Evolutionary conservation across 2,329 filamentous ascomycete species (phyloP), one percentile per base, ranked within the genome.

Genomic region (Arthrobotrys sphaeroides): DNA sequence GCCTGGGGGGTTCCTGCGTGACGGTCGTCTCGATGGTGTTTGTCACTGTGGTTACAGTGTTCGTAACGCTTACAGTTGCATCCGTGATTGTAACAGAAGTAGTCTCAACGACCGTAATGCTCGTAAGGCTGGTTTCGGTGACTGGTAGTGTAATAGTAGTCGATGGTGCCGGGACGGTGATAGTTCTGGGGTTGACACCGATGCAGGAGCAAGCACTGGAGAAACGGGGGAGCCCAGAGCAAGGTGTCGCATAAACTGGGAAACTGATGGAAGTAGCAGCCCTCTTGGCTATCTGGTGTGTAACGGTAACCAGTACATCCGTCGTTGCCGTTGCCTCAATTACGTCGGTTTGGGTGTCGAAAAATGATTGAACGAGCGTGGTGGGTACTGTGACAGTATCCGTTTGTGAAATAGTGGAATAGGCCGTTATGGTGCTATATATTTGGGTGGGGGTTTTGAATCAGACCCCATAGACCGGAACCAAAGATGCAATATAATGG

Each of bases 121-220:
- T 55, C 22, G 47, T 49, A 5, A 45, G n/a, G 13, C 20, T 53
- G n/a, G 47, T 66, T 43, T 42, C 61, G 3, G 47, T 55, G 10
- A 43, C 33, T 38, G 31, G 36, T 7, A 66, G 22, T 5, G 61
- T 66, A n/a, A 66, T 18, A 12, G 61, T 66, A n/a, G 60, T 65
- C n/a, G 60, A 65, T 12, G 60, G 31, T n/a, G 42, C 20, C 2
- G 22, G 6, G 12, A 13, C 60, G 22, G 60, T 65, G 3, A 53
- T 26, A n/a, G 40, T 65, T 16, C 16, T 38, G 10, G 61, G 40
- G 16, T 33, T 55, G 20, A 66, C 45, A 6, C 61, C 61, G 22
- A 66, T 66, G 24, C 61, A 66, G 16, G 61, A 66, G 5, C 61
- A 66, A n/a, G 61, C 61, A 43, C 61, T 66, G 16, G 61, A 66